Percentiles rank a stretch among this genome's conserved stretches.
These are phyloP conservation scores for Monosporascus ibericus DNA, from an alignment of 2,329 filamentous ascomycete genomes.

Conservation along the genomic window DNA sequence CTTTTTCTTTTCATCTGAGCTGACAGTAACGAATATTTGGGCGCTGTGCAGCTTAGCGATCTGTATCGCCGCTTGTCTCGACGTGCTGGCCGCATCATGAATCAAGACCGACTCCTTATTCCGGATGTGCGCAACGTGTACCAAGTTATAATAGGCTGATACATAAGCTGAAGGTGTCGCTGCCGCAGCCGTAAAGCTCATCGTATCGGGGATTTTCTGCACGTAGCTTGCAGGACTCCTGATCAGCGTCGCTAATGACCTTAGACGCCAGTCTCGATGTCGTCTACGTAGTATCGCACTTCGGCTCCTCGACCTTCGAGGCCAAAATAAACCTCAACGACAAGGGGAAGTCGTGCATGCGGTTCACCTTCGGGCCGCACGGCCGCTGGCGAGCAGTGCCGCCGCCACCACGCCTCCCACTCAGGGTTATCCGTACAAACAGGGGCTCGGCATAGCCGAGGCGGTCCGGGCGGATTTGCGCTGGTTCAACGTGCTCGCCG, in stretches of 20 bases:
- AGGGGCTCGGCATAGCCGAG: conserved; percentile 6
- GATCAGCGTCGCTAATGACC: conserved; percentile 20
- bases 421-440: conserved; percentile 2
- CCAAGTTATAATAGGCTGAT: conserved; percentile 20
- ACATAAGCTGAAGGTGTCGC: conserved; percentile 21
- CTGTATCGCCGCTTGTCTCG: conserved; percentile 22
- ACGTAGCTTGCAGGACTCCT: conserved; percentile 21
- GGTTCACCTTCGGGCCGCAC: conserved; percentile 11
- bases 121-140: conserved; percentile 18
- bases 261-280: conserved; percentile 20
- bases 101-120: conserved; percentile 21
- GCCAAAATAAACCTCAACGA: conserved; percentile 11
- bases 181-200: conserved; percentile 21
- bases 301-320: conserved; percentile 7
- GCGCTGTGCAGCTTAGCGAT: conserved; percentile 23
- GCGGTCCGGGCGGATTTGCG: conserved; percentile 5
- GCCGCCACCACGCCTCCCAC: conserved; percentile 7
- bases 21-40: conserved; percentile 20
- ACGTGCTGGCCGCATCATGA: conserved; percentile 20
- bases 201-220: conserved; percentile 20
- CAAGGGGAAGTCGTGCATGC: conserved; percentile 6
- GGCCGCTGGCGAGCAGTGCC: conserved; percentile 5
- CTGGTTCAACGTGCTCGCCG: conserved; percentile 18
- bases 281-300: background rate
- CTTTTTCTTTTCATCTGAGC: conserved; percentile 20